Evolutionary conservation across 441 rosid species (phyloP).

Genomic region (Pelargonium australe): DNA sequence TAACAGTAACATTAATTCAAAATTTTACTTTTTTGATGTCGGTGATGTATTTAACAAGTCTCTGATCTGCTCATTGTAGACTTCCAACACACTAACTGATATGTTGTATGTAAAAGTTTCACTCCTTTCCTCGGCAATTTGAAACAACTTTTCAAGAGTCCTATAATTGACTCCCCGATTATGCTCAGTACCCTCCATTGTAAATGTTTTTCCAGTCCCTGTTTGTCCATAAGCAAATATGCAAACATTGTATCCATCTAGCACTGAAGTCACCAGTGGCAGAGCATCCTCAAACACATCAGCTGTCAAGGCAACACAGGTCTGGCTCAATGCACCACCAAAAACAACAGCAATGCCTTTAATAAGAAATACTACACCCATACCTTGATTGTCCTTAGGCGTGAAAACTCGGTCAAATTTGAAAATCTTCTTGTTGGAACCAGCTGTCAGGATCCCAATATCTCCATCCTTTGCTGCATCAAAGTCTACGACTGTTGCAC

Average conservation of each 20-base stretch:
- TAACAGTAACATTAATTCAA: slow-evolving; percentile 23
- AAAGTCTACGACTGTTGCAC: slow-evolving; percentile 54
- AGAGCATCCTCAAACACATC: slow-evolving; percentile 82
- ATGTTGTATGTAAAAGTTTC: slow-evolving; percentile 51
- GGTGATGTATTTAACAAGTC: slow-evolving; percentile 54
- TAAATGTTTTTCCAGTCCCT: slow-evolving; percentile 86
- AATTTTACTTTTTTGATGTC: slow-evolving; percentile 64
- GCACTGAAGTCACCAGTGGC: slow-evolving; percentile 74
- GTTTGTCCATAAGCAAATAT: slow-evolving; percentile 95
- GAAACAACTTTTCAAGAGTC: slow-evolving; percentile 69
- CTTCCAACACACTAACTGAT: slow-evolving; percentile 90
- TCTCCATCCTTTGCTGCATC: slow-evolving; percentile 84
- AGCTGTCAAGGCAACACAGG: slow-evolving; percentile 23
- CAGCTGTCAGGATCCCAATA: slow-evolving; percentile 62
- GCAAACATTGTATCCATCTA: slow-evolving; percentile 94
- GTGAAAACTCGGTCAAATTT: slow-evolving; percentile 82
- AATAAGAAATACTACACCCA: neutral
- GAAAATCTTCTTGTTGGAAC: slow-evolving; percentile 61
- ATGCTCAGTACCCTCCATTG: slow-evolving; percentile 84
- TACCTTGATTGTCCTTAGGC: slow-evolving; percentile 84
- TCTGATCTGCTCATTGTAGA: slow-evolving; percentile 88
- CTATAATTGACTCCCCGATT: slow-evolving; percentile 90
- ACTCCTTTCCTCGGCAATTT: slow-evolving; percentile 50
- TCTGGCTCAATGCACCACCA: slow-evolving; percentile 22
- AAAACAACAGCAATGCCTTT: neutral